Evolutionary conservation across 257 asterid species (phyloP).

Genomic region (Solanum phureja): DNA sequence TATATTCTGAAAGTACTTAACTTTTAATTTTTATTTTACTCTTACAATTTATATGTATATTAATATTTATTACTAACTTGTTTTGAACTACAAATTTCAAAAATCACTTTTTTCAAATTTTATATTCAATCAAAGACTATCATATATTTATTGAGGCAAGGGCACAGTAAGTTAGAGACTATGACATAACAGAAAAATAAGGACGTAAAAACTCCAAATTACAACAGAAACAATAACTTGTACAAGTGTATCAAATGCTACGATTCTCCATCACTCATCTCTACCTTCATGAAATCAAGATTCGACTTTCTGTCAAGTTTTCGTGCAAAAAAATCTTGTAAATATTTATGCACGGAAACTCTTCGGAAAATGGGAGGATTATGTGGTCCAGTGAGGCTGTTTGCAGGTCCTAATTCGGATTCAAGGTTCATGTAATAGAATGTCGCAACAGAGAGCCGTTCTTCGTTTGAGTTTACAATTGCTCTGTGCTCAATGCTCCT

Average conservation of each 20-base stretch:
- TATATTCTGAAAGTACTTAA: too few species aligned
- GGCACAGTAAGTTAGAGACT: too few species aligned
- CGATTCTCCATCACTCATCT: background rate
- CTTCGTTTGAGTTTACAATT: constrained; percentile 27
- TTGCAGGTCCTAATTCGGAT: constrained; percentile 37
- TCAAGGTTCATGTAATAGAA: constrained; percentile 28
- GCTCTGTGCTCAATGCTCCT: constrained; percentile 50
- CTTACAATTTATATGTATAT: too few species aligned
- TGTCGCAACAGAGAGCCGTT: constrained; percentile 43
- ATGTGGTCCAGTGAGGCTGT: constrained; percentile 24
- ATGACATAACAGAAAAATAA: too few species aligned
- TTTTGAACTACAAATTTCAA: too few species aligned
- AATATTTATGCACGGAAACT: constrained; percentile 11
- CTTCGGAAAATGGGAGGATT: constrained; percentile 26
- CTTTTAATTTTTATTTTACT: too few species aligned
- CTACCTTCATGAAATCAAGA: constrained; percentile 32
- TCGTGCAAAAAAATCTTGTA: constrained; percentile 29
- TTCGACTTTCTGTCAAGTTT: constrained; percentile 32
- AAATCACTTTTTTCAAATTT: too few species aligned
- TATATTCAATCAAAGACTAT: too few species aligned
- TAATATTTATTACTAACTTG: too few species aligned
- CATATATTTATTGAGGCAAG: too few species aligned
- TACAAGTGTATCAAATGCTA: background rate
- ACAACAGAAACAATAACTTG: background rate
- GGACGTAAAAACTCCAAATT: background rate